Evolutionary conservation across 306 rosid species (phyloP).

Genomic region (Ziziphus jujuba): DNA sequence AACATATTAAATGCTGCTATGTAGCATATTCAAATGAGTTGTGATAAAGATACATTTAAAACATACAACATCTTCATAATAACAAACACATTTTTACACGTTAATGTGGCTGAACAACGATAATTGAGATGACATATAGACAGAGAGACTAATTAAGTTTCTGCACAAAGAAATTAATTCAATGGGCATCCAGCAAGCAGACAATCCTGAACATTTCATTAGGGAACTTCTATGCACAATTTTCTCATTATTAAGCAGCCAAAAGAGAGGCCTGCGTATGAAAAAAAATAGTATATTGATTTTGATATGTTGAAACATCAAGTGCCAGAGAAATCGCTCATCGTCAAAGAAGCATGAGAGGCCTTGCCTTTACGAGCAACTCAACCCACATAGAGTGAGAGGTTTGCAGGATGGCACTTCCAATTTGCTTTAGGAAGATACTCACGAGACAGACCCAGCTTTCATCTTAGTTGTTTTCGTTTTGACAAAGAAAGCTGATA

Average conservation of each 20-base stretch:
- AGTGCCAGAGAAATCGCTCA: slow-evolving; percentile 13
- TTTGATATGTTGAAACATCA: slow-evolving; percentile 13
- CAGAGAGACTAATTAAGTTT: background rate
- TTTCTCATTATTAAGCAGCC: slow-evolving; percentile 42
- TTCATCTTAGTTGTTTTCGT: slow-evolving; percentile 52
- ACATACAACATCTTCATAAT: background rate
- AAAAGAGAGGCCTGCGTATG: slow-evolving; percentile 26
- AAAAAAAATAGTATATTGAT: slow-evolving; percentile 15
- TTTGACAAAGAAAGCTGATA: slow-evolving; percentile 77
- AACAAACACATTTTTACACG: background rate
- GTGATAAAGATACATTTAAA: background rate
- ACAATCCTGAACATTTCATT: slow-evolving; percentile 24
- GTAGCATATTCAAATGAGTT: too few relatives aligned
- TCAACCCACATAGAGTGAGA: slow-evolving; percentile 19
- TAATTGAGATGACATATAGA: background rate
- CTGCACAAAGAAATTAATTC: slow-evolving; percentile 13
- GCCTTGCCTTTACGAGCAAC: slow-evolving; percentile 20
- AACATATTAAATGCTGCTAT: too few relatives aligned
- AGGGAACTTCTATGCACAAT: slow-evolving; percentile 28
- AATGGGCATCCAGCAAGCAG: slow-evolving; percentile 15
- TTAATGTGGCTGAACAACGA: background rate
- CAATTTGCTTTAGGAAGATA: slow-evolving; percentile 14
- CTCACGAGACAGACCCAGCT: slow-evolving; percentile 53
- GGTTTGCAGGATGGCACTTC: slow-evolving; percentile 23
- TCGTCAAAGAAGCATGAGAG: slow-evolving; percentile 14